Base-by-base conservation (phyloP, 768 basidiomycete species). In the Scleroderma citrinum region DNA sequence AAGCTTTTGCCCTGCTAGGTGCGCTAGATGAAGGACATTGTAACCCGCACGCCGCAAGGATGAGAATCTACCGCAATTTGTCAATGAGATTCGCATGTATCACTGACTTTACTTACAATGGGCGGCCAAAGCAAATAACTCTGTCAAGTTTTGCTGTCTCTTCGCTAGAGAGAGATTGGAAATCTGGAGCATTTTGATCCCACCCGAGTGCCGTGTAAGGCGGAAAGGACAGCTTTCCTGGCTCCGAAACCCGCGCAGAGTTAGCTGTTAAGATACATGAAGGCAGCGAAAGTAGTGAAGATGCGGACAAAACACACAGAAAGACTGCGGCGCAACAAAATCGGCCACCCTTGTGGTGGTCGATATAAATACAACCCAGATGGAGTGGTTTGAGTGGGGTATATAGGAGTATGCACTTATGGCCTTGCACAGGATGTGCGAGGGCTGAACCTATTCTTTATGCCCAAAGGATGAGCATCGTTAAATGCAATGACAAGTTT, bases 291-390 rank as follows among this genome's bases (percentile, higher is more conserved):
- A 11, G 29, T 7, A 11, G 36, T 10, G 2, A 17, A 31, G 32
- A 40, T 12, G 13, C 6, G 37, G 37, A 16, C n/a, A 6, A 14
- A 21, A 31, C 45, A 23, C 30, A 47, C 46, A 26, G 20, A 31
- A 29, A 13, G 21, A 10, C 31, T 42, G 46, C 12, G 40, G 38
- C 5, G 50, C 21, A 6, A 37, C 23, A 45, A 51, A 42, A 40
- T 32, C 3, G 3, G 38, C 31, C 26, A 47, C 46, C 26, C 30
- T 34, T 11, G 39, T 42, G 8, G 21, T 42, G 2, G 46, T 51
- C n/a, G 46, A 51, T 19, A 38, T 5, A 34, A 51, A 47, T 6
- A 40, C 31, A 16, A 41, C 50, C 50, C 50, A 51, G 30, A 47
- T 26, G 1, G 38, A 11, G 10, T 29, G 11, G 8, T 44, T 6